phyloP scores from a whole-genome alignment of 1,284 basidiomycete species.

The Cutaneotrichosporon cutaneum region DNA sequence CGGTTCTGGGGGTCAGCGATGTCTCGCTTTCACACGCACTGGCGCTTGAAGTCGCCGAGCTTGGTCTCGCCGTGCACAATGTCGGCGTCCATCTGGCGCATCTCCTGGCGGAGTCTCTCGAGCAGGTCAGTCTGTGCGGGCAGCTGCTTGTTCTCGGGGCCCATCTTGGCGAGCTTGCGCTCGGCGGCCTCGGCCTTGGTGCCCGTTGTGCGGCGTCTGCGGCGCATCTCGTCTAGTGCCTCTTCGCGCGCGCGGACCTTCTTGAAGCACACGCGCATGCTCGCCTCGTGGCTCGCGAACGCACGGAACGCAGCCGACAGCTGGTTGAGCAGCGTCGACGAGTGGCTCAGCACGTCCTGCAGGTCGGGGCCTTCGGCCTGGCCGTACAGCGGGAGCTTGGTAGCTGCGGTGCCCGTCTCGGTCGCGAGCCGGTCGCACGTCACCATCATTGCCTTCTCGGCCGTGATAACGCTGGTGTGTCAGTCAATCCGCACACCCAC shows the following conservation, averaged over 20 bases:
- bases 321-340: slow-evolving; percentile 67
- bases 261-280: slow-evolving; percentile 63
- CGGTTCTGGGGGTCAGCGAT: slow-evolving; percentile 28
- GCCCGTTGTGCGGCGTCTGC: slow-evolving; percentile 65
- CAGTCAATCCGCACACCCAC: slow-evolving; percentile 10
- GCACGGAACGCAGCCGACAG: slow-evolving; percentile 68
- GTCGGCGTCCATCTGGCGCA: slow-evolving; percentile 73
- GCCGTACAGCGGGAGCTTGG: slow-evolving; percentile 75
- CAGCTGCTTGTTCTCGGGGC: slow-evolving; percentile 83
- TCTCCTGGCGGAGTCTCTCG: slow-evolving; percentile 73
- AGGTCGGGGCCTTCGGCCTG: slow-evolving; percentile 78
- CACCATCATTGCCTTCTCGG: slow-evolving; percentile 78
- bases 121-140: slow-evolving; percentile 71
- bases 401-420: slow-evolving; percentile 72
- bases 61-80: slow-evolving; percentile 80
- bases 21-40: slow-evolving; percentile 29
- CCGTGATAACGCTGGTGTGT: slow-evolving; percentile 70
- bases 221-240: slow-evolving; percentile 71
- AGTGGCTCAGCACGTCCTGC: slow-evolving; percentile 74
- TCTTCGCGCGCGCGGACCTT: slow-evolving; percentile 78
- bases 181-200: slow-evolving; percentile 82
- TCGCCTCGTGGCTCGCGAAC: slow-evolving; percentile 71
- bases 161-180: slow-evolving; percentile 87
- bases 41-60: slow-evolving; percentile 81
- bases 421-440: slow-evolving; percentile 61